Evolutionary conservation across 2,329 filamentous ascomycete species (phyloP).

Genomic region (Clathrospora elynae): DNA sequence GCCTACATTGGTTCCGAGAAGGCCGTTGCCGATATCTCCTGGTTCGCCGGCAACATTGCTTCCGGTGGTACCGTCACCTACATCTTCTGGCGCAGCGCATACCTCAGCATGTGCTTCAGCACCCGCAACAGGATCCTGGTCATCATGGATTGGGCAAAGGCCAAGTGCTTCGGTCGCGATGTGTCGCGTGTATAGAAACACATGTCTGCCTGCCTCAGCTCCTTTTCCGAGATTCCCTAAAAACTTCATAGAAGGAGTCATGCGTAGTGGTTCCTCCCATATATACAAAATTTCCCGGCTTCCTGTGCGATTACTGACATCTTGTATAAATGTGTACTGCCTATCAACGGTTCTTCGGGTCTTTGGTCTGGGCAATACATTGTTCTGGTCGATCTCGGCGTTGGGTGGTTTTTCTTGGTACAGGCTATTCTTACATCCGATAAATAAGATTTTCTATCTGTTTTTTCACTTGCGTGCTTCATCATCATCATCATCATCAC

Average conservation of each 20-base stretch:
- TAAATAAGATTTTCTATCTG: not conserved
- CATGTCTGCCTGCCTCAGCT: not conserved
- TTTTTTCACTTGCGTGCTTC: no score
- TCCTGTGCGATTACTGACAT: no score
- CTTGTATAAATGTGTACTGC: not conserved
- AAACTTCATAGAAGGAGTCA: no score
- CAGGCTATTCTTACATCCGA: no score
- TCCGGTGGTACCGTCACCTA: conserved; percentile 93
- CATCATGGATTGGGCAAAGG: conserved; percentile 93
- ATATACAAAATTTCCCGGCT: conserved; percentile 1
- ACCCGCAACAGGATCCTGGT: conserved; percentile 95
- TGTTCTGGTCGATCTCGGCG: conserved; percentile 17
- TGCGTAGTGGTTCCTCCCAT: no score
- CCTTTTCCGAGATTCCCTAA: conserved; percentile 7
- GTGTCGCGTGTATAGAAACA: conserved; percentile 71
- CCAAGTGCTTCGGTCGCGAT: conserved; percentile 94
- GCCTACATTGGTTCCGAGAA: conserved; percentile 98
- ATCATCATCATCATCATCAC: no score
- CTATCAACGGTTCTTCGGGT: not conserved
- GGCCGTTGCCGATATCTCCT: conserved; percentile 95
- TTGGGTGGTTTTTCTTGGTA: not conserved
- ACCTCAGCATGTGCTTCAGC: conserved; percentile 99
- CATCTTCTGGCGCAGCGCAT: conserved; percentile 97
- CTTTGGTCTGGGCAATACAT: conserved; percentile 5
- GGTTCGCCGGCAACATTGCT: conserved; percentile 96